Evolutionary conservation across 768 basidiomycete species (phyloP), one percentile per base, ranked within the genome.

Genomic region (Filobasidium floriforme): DNA sequence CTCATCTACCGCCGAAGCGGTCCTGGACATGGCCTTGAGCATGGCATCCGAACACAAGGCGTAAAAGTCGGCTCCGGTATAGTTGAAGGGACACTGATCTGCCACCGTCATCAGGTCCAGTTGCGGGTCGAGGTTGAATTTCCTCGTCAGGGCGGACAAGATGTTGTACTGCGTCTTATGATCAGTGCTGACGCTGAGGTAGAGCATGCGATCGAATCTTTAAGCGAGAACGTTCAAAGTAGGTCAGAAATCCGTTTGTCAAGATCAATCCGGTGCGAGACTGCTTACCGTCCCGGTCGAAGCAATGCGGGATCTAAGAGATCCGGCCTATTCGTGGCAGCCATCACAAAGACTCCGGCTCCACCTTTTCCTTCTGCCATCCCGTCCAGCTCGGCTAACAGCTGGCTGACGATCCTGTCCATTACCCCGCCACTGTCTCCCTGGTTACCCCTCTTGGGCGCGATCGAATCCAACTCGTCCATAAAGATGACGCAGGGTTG

Each of bases 1-100:
- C 7, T 73, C 75, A 67, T 98, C 94, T 15, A 98, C 80, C 60
- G 83, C 84, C 67, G 85, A 83, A 0, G 96, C 93, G 70, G 88
- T 91, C 43, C 89, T 81, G 24, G 90, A 87, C 87, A 99, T 94
- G 11, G 96, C 91, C 76, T 89, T 89, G 65, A 99, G 82, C 84
- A 99, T 86, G 0, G 96, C 93, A 78, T 99, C 94, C 6, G 92
- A 89, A 77, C 96, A 98, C 10, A 99, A 81, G 0, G 96, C 96
- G 80, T 99, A 98, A 69, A 98, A 92, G 76, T 99, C 96, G 49
- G 96, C 96, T 52, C 96, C 96, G 1, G 96, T 98, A 75, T 88
- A 92, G 75, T 92, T 91, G 82, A 93, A 90, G 0, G 91, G 88
- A 68, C 93, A 98, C 41, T 80, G 79, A 29, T 85, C 81, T 24